These are phyloP conservation scores for Diospyros kaki DNA, from an alignment of 148 eudicot genomes.

Conservation along the genomic window DNA sequence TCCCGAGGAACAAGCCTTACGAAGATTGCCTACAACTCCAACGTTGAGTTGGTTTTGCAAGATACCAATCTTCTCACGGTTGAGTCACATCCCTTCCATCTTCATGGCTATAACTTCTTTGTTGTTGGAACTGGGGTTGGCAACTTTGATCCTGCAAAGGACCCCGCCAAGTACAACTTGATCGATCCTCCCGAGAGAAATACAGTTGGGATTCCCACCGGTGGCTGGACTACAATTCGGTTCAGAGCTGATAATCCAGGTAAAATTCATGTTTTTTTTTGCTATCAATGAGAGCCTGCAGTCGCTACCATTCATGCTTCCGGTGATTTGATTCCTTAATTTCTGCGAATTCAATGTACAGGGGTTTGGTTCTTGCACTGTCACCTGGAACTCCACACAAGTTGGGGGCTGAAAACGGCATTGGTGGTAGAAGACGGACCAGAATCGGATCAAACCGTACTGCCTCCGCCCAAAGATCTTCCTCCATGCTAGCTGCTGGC, in stretches of 20 bases:
- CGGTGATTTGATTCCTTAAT: not conserved
- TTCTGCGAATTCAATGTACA: not conserved
- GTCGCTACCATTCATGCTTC: not conserved
- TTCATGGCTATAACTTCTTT: constrained; percentile 54
- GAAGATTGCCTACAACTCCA: constrained; percentile 23
- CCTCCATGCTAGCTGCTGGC: constrained; percentile 1
- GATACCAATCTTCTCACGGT: constrained; percentile 27
- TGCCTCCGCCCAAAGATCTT: constrained; percentile 11
- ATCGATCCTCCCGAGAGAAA: constrained; percentile 55
- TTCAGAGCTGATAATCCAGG: constrained; percentile 38
- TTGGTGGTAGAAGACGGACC: constrained; percentile 8
- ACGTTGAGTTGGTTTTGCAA: constrained; percentile 27
- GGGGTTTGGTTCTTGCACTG: constrained; percentile 13
- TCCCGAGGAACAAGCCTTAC: constrained; percentile 14
- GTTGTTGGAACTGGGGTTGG: constrained; percentile 57
- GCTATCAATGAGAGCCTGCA: too few species aligned
- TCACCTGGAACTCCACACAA: constrained; percentile 8
- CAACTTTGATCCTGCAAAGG: constrained; percentile 42
- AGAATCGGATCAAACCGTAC: not conserved
- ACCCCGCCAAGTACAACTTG: constrained; percentile 44
- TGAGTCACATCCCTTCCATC: constrained; percentile 54
- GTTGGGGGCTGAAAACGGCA: constrained; percentile 1
- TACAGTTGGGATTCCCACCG: constrained; percentile 53
- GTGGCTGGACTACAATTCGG: constrained; percentile 47
- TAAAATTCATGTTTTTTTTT: not conserved